Evolutionary conservation across 331 rosid species (phyloP), one percentile per base, ranked within the genome.

Genomic region (Malus hybrid): DNA sequence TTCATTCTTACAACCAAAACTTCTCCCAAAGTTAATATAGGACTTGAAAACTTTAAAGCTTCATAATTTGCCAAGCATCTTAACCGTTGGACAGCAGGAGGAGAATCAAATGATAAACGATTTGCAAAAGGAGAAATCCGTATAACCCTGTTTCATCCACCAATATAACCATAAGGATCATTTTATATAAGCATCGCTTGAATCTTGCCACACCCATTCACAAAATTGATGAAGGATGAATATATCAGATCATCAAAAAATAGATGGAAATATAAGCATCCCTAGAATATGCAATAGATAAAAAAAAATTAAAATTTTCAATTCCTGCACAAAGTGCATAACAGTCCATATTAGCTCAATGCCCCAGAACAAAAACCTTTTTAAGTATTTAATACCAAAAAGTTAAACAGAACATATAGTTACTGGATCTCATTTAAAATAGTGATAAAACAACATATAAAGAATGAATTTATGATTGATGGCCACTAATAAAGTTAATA

Each of bases 121-220:
- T 95, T 95, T 33, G 99, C 99, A 84, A 92, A 92, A 71, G 99
- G 99, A 65, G 99, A 95, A 79, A 95, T 90, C 84, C 99, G 84
- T 80, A 95, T 89, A 81, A 95, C 88, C 93, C 99, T 95, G 87
- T 79, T 62, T 71, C 70, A 67, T 67, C 69, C 36, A 62, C 63
- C 50, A 77, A 55, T 61, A 46, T 13, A 48, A 36, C 13, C 77
- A 39, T 39, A 39, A 39, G 46, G 46, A 64, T 18, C 68, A 67
- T 70, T 32, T 57, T 22, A 55, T 50, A 74, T n/a, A 55, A 6
- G 50, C 61, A 15, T 12, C 7, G 20, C 57, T 78, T 54, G 61
- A 70, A 4, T n/a, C 54, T 32, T 24, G 81, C 27, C 60, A 67
- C 56, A 46, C 22, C 22, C 32, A n/a, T 20, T 66, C 31, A 67